Evolutionary conservation across 441 rosid species (phyloP).

Genomic region (Mallotus japonicus): DNA sequence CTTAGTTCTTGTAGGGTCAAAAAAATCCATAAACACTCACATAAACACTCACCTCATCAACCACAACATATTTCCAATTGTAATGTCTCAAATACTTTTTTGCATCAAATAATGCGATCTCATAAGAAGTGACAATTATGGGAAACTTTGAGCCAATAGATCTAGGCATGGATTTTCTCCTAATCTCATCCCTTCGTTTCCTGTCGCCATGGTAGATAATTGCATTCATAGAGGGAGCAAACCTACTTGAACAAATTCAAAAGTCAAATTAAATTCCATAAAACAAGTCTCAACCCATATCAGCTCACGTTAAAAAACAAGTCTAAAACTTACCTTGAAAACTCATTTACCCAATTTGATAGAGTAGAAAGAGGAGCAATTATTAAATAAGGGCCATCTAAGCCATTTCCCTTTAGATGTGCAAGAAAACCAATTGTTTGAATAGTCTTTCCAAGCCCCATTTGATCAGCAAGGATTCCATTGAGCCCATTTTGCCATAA

Average conservation of each 20-base stretch:
- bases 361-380: conserved; percentile 98
- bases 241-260: conserved; percentile 44
- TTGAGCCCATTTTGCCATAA: conserved; percentile 96
- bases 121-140: conserved; percentile 83
- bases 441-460: conserved; percentile 99
- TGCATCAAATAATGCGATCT: conserved; percentile 85
- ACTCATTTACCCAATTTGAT: conserved; percentile 88
- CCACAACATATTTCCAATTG: conserved; percentile 86
- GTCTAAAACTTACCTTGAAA: conserved; percentile 52
- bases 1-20: neutral
- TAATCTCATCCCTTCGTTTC: conserved; percentile 63
- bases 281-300: conserved; percentile 13
- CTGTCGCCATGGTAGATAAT: conserved; percentile 82
- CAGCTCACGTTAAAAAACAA: conserved; percentile 15
- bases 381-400: conserved; percentile 86
- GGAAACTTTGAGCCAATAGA: conserved; percentile 77
- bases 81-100: conserved; percentile 60
- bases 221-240: conserved; percentile 68
- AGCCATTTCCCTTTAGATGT: conserved; percentile 80
- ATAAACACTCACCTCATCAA: conserved; percentile 73
- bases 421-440: conserved; percentile 93
- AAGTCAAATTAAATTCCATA: neutral
- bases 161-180: conserved; percentile 75
- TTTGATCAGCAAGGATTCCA: conserved; percentile 98
- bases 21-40: neutral